Evolutionary conservation across 305 asterid genomes (phyloP), one percentile per base, ranked within the genome.

Genomic region (Salvia sclarea): DNA sequence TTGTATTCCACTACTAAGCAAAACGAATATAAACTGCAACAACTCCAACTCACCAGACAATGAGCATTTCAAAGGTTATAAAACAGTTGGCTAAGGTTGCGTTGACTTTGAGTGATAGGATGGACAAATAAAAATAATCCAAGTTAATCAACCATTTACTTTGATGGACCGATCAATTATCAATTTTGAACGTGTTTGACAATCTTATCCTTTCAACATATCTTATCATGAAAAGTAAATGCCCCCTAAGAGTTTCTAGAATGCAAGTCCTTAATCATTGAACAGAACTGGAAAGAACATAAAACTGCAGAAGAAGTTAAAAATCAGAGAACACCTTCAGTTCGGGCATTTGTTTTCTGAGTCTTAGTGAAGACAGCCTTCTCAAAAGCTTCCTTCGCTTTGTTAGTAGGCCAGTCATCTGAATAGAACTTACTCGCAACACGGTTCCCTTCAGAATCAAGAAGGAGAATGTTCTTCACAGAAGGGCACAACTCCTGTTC

Each of bases 381-480:
- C 82, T 91, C 97, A 68, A 88, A 88, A 44, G 86, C 81, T 72
- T 83, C 88, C 70, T 85, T 91, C 2, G 92, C 87, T 61, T 54
- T 66, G 80, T 86, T 86, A 28, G 95, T 86, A 35, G 93, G 82
- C 97, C 96, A 86, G 72, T 91, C 95, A 79, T 91, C 97, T 17
- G 92, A 79, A 78, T 61, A 91, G 79, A 86, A 88, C 81, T 86
- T 91, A 72, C 80, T 88, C 61, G 97, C 97, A 35, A 88, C 74
- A 22, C 97, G 95, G 61, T 83, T 83, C 49, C 97, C 96, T 72
- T 91, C 96, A 13, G 92, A 83, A 79, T 91, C 97, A 67, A 91
- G 87, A 68, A 91, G 88, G 41, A 91, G 89, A 65, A 91, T 79
- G 80, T 78, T 86, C 89, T 86, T 91, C 49, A 86, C 84, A 63